These are phyloP conservation scores for Pseudocercospora pini-densiflorae DNA, from an alignment of 2,329 filamentous ascomycete genomes.

Conservation along the genomic window DNA sequence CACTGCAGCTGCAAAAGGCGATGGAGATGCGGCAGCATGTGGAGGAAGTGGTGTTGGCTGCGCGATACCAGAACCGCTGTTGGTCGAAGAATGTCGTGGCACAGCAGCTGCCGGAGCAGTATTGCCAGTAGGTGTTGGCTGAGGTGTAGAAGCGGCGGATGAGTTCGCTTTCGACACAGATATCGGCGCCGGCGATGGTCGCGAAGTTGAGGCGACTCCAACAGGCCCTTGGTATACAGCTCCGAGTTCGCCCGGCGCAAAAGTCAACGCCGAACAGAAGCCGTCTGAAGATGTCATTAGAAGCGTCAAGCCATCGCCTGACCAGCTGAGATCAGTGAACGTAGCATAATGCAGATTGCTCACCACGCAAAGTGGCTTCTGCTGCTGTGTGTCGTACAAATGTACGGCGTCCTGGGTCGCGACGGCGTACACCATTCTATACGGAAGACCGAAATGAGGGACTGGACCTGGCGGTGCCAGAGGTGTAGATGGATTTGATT, in stretches of 20 bases:
- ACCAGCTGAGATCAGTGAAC: slow-evolving; percentile 95
- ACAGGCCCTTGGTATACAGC: slow-evolving; percentile 74
- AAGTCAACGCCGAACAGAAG: slow-evolving; percentile 92
- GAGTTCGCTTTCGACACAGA: slow-evolving; percentile 42
- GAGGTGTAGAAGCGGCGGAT: slow-evolving; percentile 47
- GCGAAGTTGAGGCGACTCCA: slow-evolving; percentile 42
- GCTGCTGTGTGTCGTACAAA: slow-evolving; percentile 96
- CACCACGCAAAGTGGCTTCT: slow-evolving; percentile 89
- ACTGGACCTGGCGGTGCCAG: slow-evolving; percentile 50
- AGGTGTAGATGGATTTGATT: slow-evolving; percentile 59
- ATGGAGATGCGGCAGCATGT: slow-evolving; percentile 56
- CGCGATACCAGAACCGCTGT: slow-evolving; percentile 11
- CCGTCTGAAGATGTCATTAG: slow-evolving; percentile 98
- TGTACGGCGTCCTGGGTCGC: slow-evolving; percentile 95
- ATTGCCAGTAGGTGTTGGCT: slow-evolving; percentile 37
- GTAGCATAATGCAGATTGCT: slow-evolving; percentile 98
- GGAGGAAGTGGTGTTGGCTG: slow-evolving; percentile 17
- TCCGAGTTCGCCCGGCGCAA: slow-evolving; percentile 81
- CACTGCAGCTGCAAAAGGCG: slow-evolving; percentile 49
- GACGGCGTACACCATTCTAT: slow-evolving; percentile 94
- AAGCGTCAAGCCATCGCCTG: slow-evolving; percentile 75
- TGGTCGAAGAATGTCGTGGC: slow-evolving; percentile 31
- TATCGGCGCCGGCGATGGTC: slow-evolving; percentile 46
- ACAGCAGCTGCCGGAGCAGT: slow-evolving; percentile 38
- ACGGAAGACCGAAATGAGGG: slow-evolving; percentile 81